A percentile compares a stretch with the other conserved stretches of the same genome.
Evolutionary conservation across 1,284 basidiomycete genomes (phyloP).

Genomic region (Melampsora larici-populina): DNA sequence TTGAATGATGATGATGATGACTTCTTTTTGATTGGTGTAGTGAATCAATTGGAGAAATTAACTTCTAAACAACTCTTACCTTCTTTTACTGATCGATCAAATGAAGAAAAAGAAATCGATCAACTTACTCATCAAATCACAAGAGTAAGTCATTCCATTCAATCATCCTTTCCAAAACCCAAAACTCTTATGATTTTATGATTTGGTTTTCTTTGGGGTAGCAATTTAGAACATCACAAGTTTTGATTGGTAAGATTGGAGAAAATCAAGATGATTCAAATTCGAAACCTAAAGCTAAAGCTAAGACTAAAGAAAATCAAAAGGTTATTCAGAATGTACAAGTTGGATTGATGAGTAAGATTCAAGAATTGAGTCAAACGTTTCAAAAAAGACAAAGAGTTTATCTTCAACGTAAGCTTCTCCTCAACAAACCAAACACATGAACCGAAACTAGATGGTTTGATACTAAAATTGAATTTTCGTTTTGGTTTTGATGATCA

Average conservation of each 20-base stretch:
- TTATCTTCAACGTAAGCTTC: conserved; percentile 89
- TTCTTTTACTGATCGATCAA: conserved; percentile 87
- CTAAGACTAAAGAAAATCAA: conserved; percentile 57
- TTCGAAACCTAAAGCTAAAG: conserved; percentile 52
- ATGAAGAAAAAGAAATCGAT: conserved; percentile 92
- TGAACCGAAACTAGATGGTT: not conserved
- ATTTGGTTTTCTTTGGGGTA: not conserved
- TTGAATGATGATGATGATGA: conserved; percentile 44
- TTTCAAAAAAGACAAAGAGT: conserved; percentile 96
- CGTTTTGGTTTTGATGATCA: conserved; percentile 38
- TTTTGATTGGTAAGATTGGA: conserved; percentile 28
- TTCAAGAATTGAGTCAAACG: conserved; percentile 85
- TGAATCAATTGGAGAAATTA: conserved; percentile 78
- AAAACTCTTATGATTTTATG: not conserved
- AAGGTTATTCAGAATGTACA: conserved; percentile 88
- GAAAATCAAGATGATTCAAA: conserved; percentile 8
- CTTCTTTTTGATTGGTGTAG: conserved; percentile 55
- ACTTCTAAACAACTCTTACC: conserved; percentile 94
- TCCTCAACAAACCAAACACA: not conserved
- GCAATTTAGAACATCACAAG: conserved; percentile 38
- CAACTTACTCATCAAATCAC: conserved; percentile 81
- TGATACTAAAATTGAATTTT: too few relatives aligned
- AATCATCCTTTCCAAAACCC: not conserved
- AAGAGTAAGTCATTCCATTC: conserved; percentile 58
- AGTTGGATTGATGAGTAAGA: conserved; percentile 84